Percentiles rank a stretch among this genome's conserved stretches.
Evolutionary conservation across 768 basidiomycete species (phyloP).

Genomic region (Psilocybe subaeruginosa): DNA sequence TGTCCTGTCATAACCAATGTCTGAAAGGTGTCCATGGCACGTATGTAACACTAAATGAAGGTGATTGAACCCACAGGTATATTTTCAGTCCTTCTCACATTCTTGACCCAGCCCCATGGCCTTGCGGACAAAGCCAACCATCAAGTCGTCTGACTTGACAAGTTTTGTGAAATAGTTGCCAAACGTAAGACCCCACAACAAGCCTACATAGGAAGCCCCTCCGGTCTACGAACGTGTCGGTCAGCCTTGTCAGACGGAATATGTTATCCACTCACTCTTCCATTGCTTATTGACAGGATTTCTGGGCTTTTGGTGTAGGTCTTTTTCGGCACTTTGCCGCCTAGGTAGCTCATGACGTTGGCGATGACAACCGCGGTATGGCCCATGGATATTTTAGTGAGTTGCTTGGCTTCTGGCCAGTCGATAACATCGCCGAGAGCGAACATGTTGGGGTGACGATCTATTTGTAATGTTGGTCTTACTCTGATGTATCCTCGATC

Average conservation of each 20-base stretch:
- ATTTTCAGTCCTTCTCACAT: background rate
- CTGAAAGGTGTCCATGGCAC: too few species aligned
- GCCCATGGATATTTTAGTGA: slow-evolving; percentile 40
- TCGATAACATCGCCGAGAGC: slow-evolving; percentile 70
- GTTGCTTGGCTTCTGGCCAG: slow-evolving; percentile 63
- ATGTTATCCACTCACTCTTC: slow-evolving; percentile 17
- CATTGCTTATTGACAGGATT: slow-evolving; percentile 27
- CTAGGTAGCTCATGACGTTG: slow-evolving; percentile 45
- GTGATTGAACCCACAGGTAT: too few species aligned
- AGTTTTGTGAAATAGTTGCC: slow-evolving; percentile 44
- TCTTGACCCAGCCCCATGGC: background rate
- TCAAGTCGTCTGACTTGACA: slow-evolving; percentile 42
- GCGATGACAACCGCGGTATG: slow-evolving; percentile 46
- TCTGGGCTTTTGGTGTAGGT: slow-evolving; percentile 26
- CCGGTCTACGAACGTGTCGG: slow-evolving; percentile 12
- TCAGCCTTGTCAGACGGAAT: background rate
- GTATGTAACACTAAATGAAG: too few species aligned
- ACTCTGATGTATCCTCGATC: slow-evolving; percentile 51
- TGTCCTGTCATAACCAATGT: too few species aligned
- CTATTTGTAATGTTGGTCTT: slow-evolving; percentile 56
- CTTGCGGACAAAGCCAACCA: slow-evolving; percentile 19
- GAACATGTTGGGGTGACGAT: slow-evolving; percentile 53
- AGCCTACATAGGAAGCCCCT: slow-evolving; percentile 27
- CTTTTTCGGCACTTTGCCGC: slow-evolving; percentile 31
- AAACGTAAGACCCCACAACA: slow-evolving; percentile 50